phyloP scores from a whole-genome alignment of 805 yeast genomes.

The Saccharomyces paradoxus region DNA sequence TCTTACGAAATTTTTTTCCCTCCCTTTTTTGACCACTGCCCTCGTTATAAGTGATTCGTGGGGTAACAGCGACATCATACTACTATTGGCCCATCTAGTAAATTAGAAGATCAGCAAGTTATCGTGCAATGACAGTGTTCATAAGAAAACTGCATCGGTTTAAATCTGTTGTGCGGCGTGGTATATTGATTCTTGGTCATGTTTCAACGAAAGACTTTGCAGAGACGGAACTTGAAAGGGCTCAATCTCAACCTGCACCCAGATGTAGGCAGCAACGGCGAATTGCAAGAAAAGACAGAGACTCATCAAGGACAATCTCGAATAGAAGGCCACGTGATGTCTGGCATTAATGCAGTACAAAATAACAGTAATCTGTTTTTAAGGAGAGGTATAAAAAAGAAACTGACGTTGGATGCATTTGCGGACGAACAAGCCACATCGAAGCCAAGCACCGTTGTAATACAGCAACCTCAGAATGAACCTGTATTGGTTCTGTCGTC shows the following conservation, averaged over 20 bases:
- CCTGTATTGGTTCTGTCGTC: neutral
- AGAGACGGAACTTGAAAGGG: constrained; percentile 47
- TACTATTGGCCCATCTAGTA: neutral
- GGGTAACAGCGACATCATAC: neutral
- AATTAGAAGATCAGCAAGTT: neutral
- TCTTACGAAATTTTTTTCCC: neutral
- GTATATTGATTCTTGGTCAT: constrained; percentile 2
- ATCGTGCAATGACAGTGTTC: neutral
- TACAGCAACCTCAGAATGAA: neutral
- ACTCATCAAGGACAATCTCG: neutral
- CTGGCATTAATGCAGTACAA: neutral
- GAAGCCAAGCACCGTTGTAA: neutral
- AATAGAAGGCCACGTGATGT: neutral
- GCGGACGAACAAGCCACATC: neutral
- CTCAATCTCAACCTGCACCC: neutral
- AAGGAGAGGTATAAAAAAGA: constrained; percentile 19
- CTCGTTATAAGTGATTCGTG: neutral
- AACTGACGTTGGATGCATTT: constrained; percentile 6
- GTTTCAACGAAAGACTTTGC: constrained; percentile 40
- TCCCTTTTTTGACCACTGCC: neutral
- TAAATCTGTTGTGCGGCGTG: neutral
- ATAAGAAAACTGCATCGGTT: neutral
- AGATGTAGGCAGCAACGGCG: constrained; percentile 1
- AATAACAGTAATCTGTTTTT: constrained; percentile 9
- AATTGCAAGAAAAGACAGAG: neutral